phyloP scores from a whole-genome alignment of 129 eudicot species.

The Chrysanthemum lavandulifolium region DNA sequence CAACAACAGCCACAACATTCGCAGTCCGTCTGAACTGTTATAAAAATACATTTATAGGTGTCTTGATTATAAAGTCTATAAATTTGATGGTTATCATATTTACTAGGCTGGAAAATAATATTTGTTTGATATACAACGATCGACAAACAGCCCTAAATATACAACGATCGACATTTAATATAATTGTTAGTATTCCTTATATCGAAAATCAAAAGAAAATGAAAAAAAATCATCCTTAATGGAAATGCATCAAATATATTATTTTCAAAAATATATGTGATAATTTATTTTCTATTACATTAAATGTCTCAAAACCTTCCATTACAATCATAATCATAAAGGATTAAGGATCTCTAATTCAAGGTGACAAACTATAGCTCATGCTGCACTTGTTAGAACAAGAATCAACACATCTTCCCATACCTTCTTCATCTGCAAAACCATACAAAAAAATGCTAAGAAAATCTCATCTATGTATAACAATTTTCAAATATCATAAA shows the following conservation, averaged over 20 bases:
- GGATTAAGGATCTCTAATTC: constrained; percentile 1
- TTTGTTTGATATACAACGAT: too few relatives aligned
- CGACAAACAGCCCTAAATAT: too few relatives aligned
- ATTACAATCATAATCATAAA: constrained; percentile 3
- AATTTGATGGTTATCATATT: not conserved
- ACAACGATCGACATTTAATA: not conserved
- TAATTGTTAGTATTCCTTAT: not conserved
- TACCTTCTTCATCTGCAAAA: constrained; percentile 49
- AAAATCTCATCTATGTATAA: not conserved
- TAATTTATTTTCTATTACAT: constrained; percentile 7
- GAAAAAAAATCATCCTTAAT: not conserved
- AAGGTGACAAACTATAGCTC: constrained; percentile 34
- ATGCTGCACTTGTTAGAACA: constrained; percentile 60
- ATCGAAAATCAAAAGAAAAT: not conserved
- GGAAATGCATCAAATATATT: not conserved
- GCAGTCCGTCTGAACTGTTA: not conserved
- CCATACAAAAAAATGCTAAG: not conserved
- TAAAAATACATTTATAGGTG: not conserved
- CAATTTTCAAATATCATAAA: not conserved
- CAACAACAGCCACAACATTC: too few relatives aligned
- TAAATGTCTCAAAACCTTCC: constrained; percentile 3
- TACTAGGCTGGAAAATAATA: too few relatives aligned
- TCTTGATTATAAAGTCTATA: not conserved
- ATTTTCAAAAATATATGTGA: not conserved
- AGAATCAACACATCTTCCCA: constrained; percentile 69